Evolutionary conservation across 768 basidiomycete genomes (phyloP).

Genomic region (Suillus placidus): DNA sequence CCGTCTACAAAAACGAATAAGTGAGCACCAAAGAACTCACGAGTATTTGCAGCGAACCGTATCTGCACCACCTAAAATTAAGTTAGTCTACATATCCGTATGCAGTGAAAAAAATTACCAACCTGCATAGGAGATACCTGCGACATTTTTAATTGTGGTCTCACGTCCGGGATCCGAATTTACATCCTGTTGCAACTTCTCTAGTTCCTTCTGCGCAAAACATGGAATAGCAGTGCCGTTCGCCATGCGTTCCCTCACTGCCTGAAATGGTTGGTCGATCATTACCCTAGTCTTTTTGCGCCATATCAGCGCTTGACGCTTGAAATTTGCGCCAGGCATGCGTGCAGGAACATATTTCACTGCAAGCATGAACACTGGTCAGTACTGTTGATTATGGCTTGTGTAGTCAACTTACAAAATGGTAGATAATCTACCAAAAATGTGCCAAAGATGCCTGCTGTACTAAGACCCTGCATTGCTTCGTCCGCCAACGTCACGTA

Average conservation of each 20-base stretch:
- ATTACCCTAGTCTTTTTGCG: conserved; percentile 31
- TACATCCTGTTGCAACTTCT: conserved; percentile 31
- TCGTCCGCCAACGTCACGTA: conserved; percentile 45
- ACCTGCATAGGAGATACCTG: conserved; percentile 53
- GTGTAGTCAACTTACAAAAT: conserved; percentile 25
- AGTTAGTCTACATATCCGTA: conserved; percentile 5
- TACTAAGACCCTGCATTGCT: conserved; percentile 38
- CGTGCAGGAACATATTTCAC: conserved; percentile 53
- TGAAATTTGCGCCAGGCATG: conserved; percentile 53
- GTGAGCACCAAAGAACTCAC: conserved; percentile 29
- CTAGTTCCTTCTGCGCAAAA: conserved; percentile 46
- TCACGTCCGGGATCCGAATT: conserved; percentile 38
- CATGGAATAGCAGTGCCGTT: conserved; percentile 38
- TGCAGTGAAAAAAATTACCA: conserved; percentile 15
- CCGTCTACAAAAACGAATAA: conserved; percentile 41
- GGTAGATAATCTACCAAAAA: conserved; percentile 45
- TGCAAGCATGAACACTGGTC: not conserved
- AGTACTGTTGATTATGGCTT: not conserved
- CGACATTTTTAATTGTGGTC: conserved; percentile 51
- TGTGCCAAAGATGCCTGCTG: conserved; percentile 45
- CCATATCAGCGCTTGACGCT: conserved; percentile 49
- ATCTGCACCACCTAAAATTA: conserved; percentile 26
- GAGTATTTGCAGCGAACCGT: conserved; percentile 22
- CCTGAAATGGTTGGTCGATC: conserved; percentile 39
- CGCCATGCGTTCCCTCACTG: conserved; percentile 51